Conservation (phyloP, 345 rosid genomes). For the Fremontodendron californicum region DNA sequence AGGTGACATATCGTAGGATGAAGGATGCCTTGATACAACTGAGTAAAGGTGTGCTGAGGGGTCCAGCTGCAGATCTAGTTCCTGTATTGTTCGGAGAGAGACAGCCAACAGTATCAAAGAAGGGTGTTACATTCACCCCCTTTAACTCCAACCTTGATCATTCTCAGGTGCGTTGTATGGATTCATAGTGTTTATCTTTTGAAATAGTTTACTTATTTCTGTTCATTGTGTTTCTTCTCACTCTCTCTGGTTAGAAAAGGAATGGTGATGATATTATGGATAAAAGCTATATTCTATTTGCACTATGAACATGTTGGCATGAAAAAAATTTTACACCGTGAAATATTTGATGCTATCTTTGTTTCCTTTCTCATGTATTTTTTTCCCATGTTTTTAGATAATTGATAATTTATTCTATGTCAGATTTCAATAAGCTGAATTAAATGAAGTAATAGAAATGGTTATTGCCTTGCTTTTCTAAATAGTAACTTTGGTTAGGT, state of each 20-base stretch:
- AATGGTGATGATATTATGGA: background rate
- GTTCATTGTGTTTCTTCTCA: background rate
- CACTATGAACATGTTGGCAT: background rate
- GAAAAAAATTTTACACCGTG: background rate
- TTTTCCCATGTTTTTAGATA: background rate
- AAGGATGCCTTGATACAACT: conserved; percentile 80
- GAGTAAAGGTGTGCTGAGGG: conserved; percentile 79
- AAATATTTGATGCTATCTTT: background rate
- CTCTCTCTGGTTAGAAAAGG: background rate
- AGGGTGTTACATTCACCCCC: conserved; percentile 50
- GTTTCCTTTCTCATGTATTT: background rate
- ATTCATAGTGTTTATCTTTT: background rate
- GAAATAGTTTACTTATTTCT: background rate
- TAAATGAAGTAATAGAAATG: background rate
- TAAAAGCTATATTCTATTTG: background rate
- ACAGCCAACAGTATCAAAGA: conserved; percentile 48
- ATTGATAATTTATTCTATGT: background rate
- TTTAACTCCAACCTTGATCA: conserved; percentile 77
- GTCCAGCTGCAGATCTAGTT: conserved; percentile 82
- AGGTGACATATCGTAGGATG: conserved; percentile 92
- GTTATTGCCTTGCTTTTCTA: background rate
- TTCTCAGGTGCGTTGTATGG: conserved; percentile 56
- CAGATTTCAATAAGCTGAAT: background rate
- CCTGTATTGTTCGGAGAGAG: conserved; percentile 91
- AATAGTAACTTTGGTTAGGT: background rate